Percentiles rank a stretch among this genome's conserved stretches.
Conservation (phyloP, 2,329 filamentous ascomycete genomes). For the Ceratocystiopsis minuta region DNA sequence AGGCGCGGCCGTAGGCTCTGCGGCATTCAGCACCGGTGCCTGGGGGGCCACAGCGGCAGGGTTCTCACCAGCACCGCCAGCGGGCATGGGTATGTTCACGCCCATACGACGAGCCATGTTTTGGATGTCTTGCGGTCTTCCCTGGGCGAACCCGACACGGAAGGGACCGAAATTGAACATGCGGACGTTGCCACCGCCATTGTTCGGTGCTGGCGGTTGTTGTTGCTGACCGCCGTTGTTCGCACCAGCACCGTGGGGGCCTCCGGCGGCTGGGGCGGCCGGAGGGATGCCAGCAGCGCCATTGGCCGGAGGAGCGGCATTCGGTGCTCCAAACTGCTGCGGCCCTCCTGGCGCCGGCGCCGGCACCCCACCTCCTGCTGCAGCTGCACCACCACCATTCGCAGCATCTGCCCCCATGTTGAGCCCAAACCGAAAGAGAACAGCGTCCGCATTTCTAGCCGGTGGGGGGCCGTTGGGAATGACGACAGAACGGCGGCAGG, state of each 20-base stretch:
- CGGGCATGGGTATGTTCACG: constrained; percentile 18
- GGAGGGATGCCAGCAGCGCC: not conserved
- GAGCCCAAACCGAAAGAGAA: constrained; percentile 17
- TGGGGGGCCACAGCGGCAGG: too few relatives aligned
- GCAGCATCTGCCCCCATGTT: constrained; percentile 10
- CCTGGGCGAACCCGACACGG: constrained; percentile 60
- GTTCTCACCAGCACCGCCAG: constrained; percentile 4
- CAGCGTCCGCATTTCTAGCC: constrained; percentile 9
- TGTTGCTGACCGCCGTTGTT: constrained; percentile 13
- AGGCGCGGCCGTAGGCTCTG: too few relatives aligned
- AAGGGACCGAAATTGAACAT: constrained; percentile 46
- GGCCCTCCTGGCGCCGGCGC: not conserved
- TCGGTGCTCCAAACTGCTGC: too few relatives aligned
- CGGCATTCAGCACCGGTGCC: too few relatives aligned
- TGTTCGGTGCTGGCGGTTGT: constrained; percentile 7
- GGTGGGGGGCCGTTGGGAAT: constrained; percentile 22
- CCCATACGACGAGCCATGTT: constrained; percentile 50
- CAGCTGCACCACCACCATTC: not conserved
- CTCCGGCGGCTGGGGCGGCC: not conserved
- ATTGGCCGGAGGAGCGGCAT: not conserved
- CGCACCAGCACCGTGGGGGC: not conserved
- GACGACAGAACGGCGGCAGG: constrained; percentile 73
- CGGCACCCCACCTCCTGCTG: not conserved
- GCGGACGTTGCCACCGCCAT: constrained; percentile 12
- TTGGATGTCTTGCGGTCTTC: constrained; percentile 40